Conservation (phyloP, 768 basidiomycete species). For the Cyclocybe aegerita region DNA sequence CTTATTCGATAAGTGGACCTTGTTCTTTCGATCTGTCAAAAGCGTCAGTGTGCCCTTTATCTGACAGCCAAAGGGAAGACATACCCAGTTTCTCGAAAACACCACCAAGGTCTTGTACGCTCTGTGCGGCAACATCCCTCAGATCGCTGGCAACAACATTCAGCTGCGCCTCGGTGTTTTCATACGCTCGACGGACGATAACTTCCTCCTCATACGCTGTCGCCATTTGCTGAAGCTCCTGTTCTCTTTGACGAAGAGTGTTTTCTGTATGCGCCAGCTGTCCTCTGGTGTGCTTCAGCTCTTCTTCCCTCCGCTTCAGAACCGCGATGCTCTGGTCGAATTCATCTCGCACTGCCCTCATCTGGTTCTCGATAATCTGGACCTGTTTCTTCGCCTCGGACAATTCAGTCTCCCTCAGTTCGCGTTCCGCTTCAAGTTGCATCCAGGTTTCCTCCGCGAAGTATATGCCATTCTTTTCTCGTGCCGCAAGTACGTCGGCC, state of each 20-base stretch:
- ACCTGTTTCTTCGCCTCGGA: conserved; percentile 83
- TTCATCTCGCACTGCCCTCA: conserved; percentile 80
- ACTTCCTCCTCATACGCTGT: conserved; percentile 75
- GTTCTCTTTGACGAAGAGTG: conserved; percentile 51
- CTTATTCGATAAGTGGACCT: conserved; percentile 61
- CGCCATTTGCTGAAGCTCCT: conserved; percentile 58
- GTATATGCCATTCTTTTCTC: conserved; percentile 96
- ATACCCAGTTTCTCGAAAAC: conserved; percentile 85
- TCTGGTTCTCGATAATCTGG: conserved; percentile 79
- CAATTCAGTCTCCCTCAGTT: conserved; percentile 71
- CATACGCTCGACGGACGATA: conserved; percentile 74
- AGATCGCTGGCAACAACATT: conserved; percentile 73
- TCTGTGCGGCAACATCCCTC: conserved; percentile 65
- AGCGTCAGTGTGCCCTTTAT: conserved; percentile 7
- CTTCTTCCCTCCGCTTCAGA: conserved; percentile 72
- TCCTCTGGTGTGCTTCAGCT: conserved; percentile 63
- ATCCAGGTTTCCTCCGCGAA: conserved; percentile 91
- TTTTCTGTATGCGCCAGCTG: conserved; percentile 52
- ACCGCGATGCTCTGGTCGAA: conserved; percentile 87
- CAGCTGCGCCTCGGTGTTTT: conserved; percentile 67
- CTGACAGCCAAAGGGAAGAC: conserved; percentile 16
- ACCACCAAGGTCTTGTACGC: conserved; percentile 64
- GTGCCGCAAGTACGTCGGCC: conserved; percentile 83
- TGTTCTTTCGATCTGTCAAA: conserved; percentile 68
- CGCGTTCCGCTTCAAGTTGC: conserved; percentile 76